Evolutionary conservation across 371 early-diverging fungal species (phyloP), one percentile per base, ranked within the genome.

Genomic region (Mortierella sp.): DNA sequence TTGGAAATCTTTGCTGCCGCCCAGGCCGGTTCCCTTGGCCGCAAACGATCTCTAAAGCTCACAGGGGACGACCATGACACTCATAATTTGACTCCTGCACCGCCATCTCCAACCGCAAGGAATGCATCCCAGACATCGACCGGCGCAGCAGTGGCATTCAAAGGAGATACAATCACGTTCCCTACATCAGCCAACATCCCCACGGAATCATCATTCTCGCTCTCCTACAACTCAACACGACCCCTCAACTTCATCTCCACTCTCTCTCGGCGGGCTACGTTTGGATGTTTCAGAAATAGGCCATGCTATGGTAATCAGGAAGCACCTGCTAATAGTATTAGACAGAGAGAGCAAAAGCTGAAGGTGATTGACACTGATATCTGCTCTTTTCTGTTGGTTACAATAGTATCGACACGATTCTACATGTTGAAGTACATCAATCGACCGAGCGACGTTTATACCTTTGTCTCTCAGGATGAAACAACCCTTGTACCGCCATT

Each of bases 401-500:
- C n/a, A n/a, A 28, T 50, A 72, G 73, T 68, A 11, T 59, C 76
- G 21, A 56, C 56, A 19, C 64, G 76, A 17, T 64, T 56, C 19
- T 50, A 42, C 32, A 63, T 75, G 60, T 39, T 68, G 49, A 64
- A 75, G 27, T 75, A 53, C 41, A 60, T 64, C 53, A 64, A 60
- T 28, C 51, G 64, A 24, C 64, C 68, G 15, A 50, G 50, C 12
- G 76, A 75, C 51, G 58, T 64, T 14, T 75, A 75, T 53, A 68
- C 60, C 0, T 75, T 75, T 30, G 47, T 68, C 21, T 75, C 76
- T 19, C 64, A 64, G 49, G 76, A 75, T 44, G 68, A n/a, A 23
- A 52, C 76, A 8, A 75, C 76, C 4, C 69, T 75, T 23, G 76
- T 75, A 17, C 76, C 76, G 14, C 69, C 76, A 1, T 75, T 76